Evolutionary conservation across 176 grass and related monocot species (phyloP).

Genomic region (Secale cereale): DNA sequence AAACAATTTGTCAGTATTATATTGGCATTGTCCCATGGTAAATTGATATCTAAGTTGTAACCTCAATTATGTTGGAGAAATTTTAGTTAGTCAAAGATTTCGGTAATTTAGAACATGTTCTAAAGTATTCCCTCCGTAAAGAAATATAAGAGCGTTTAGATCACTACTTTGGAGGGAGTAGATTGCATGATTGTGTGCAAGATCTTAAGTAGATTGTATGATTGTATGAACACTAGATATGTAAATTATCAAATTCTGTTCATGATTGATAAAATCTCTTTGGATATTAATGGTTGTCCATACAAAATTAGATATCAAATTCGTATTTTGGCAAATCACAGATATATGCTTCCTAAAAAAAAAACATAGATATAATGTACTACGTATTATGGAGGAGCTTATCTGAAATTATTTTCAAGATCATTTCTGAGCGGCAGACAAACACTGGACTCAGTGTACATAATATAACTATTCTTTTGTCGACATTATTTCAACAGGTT

Average conservation of each 20-base stretch:
- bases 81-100: neutral
- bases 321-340: neutral
- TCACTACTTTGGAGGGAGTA: too few species aligned
- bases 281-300: neutral
- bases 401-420: slow-evolving; percentile 4
- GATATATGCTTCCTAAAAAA: neutral
- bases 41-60: neutral
- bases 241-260: neutral
- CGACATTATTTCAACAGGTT: slow-evolving; percentile 60
- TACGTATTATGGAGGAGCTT: neutral
- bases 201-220: neutral
- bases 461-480: slow-evolving; percentile 1
- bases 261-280: neutral
- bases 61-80: neutral
- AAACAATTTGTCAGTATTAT: neutral
- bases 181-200: too few species aligned
- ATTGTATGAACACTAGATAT: neutral
- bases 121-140: too few species aligned
- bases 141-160: too few species aligned
- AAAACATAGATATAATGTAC: neutral
- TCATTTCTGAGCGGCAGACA: neutral
- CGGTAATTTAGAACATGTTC: neutral
- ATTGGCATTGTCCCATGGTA: neutral
- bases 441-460: neutral
- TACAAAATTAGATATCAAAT: slow-evolving; percentile 2